phyloP scores from a whole-genome alignment of 2,329 filamentous ascomycete genomes.

The Podosphaera aphanis region DNA sequence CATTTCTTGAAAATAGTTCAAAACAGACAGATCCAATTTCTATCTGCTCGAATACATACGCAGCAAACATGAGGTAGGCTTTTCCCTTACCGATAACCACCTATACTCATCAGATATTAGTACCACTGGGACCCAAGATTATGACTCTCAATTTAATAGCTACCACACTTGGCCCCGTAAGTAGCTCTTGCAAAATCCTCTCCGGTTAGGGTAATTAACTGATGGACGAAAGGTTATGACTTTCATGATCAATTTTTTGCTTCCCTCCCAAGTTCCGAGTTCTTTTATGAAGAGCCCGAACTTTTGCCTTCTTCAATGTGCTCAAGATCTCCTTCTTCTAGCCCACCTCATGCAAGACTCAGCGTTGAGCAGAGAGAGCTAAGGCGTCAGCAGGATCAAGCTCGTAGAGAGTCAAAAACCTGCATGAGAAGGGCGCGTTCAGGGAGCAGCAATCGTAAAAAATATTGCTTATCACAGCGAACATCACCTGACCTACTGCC shows the following conservation, averaged over 20 bases:
- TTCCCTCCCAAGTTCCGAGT: constrained; percentile 9
- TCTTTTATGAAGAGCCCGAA: constrained; percentile 14
- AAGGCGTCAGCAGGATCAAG: constrained; percentile 35
- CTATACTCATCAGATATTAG: constrained; percentile 3
- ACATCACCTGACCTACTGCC: constrained; percentile 15
- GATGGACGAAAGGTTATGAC: constrained; percentile 12
- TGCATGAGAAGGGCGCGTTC: constrained; percentile 24
- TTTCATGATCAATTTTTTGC: constrained; percentile 13
- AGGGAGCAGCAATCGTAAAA: constrained; percentile 14
- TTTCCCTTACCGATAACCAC: neutral
- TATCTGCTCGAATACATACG: constrained; percentile 10
- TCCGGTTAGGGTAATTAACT: constrained; percentile 3
- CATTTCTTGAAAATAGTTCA: constrained; percentile 4
- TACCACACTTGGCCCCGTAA: constrained; percentile 15
- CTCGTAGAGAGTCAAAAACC: constrained; percentile 32
- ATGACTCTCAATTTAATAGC: constrained; percentile 14
- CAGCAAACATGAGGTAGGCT: constrained; percentile 13
- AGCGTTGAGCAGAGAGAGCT: constrained; percentile 37
- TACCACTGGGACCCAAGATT: constrained; percentile 15
- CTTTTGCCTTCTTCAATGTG: constrained; percentile 12
- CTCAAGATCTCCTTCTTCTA: constrained; percentile 23
- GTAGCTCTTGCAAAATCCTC: constrained; percentile 3
- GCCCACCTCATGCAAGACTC: constrained; percentile 29
- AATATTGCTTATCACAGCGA: constrained; percentile 14
- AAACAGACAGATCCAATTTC: constrained; percentile 1